Evolutionary conservation across 805 yeast species (phyloP), one percentile per base, ranked within the genome.

Genomic region (Hanseniaspora nectarophila): DNA sequence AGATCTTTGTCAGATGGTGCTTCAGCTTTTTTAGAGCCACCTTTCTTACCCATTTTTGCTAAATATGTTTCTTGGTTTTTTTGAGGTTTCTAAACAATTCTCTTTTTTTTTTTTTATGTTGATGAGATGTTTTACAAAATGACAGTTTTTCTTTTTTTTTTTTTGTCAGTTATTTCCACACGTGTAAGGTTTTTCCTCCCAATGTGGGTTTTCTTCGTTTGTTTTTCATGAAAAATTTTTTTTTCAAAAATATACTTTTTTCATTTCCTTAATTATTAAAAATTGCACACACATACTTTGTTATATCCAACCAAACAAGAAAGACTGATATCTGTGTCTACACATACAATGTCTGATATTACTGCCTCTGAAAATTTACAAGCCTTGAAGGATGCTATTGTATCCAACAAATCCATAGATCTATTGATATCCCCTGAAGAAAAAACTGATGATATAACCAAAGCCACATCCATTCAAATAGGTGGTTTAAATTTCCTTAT

Each of bases 361-460:
- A 24, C 12, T n/a, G 42, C 32, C 12, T 32, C 45, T 28, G 38
- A 26, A 7, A 47, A 28, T 21, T 43, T 53, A 24, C 33, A 37
- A 18, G 45, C 33, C 8, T 24, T 53, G 2, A 53, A 43, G 31
- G 31, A 46, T 16, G 51, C 54, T 10, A 53, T 53, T 21, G 6
- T 13, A 3, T 7, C 28, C 4, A 37, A 37, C 4, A 23, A 23
- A 7, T 3, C 24, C 15, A 24, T 61, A 15, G 53, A 51, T 5
- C 45, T 65, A 16, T 16, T 60, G 12, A 54, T 55, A 37, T 51
- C 51, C 2, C 58, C 57, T 24, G 63, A 61, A 4, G 56, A 56
- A 4, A 46, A 53, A 20, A 67, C 67, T 0, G 64, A 65, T 4
- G 74, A 72, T 57, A 67, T 75, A 20, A 58, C 60, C 2, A 53